phyloP scores from a whole-genome alignment of 2,329 filamentous ascomycete species.

The Diaporthe citriasiana region DNA sequence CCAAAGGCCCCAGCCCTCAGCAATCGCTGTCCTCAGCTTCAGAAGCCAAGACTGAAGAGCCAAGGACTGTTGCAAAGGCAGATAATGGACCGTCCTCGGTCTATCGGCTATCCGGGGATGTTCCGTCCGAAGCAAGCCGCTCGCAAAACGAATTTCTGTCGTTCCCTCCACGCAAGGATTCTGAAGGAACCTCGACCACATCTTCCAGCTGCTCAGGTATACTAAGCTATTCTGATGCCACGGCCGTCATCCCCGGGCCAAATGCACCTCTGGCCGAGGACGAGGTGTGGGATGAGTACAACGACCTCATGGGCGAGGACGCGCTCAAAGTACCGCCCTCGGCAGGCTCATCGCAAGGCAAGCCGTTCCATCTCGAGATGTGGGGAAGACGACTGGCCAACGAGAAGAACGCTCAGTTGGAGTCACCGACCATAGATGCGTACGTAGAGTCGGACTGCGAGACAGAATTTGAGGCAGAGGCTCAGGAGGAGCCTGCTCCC shows the following conservation, averaged over 20 bases:
- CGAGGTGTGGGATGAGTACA: conserved; percentile 94
- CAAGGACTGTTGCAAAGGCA: conserved; percentile 49
- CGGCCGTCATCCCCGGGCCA: conserved; percentile 74
- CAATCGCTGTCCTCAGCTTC: conserved; percentile 54
- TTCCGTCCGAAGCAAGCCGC: conserved; percentile 51
- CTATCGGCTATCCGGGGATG: conserved; percentile 49
- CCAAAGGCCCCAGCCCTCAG: conserved; percentile 63
- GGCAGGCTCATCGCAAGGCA: conserved; percentile 68
- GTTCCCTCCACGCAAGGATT: conserved; percentile 76
- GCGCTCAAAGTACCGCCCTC: conserved; percentile 61
- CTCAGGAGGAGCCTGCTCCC: conserved; percentile 47
- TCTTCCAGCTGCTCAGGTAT: conserved; percentile 78
- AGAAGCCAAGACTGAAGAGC: conserved; percentile 55
- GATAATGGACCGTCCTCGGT: conserved; percentile 51
- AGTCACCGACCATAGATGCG: conserved; percentile 62
- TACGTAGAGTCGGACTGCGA: conserved; percentile 47
- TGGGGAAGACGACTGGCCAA: conserved; percentile 57
- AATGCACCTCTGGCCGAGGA: conserved; percentile 79
- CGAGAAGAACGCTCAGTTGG: conserved; percentile 55
- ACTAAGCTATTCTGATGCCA: conserved; percentile 72
- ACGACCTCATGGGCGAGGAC: conserved; percentile 84
- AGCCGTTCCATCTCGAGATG: conserved; percentile 69
- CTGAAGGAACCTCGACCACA: conserved; percentile 68
- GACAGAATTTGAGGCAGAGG: conserved; percentile 50
- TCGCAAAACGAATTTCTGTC: conserved; percentile 75